Percentiles rank a stretch among this genome's conserved stretches.
These are phyloP conservation scores for Sporothrix variecibatus DNA, from an alignment of 2,329 filamentous ascomycete species.

Conservation along the genomic window DNA sequence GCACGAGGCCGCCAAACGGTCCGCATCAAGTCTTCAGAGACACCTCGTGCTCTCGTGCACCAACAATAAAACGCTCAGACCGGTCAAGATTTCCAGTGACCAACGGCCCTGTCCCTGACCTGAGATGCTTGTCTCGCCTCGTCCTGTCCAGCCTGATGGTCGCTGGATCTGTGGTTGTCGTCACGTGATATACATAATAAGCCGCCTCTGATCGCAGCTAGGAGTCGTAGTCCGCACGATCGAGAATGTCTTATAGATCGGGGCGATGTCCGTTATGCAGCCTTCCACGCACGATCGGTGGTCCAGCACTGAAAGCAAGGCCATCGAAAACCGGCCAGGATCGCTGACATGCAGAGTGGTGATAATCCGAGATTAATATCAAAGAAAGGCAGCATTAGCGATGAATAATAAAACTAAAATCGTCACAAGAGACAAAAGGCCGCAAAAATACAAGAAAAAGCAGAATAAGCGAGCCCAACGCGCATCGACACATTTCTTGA, in stretches of 20 bases:
- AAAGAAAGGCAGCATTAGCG: not conserved
- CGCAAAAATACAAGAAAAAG: not conserved
- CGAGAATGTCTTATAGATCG: conserved; percentile 13
- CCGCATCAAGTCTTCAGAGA: not conserved
- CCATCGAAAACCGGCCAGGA: not conserved
- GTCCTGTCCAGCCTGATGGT: not conserved
- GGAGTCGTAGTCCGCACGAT: not conserved
- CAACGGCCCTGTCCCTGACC: not conserved
- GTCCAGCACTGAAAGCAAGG: not conserved
- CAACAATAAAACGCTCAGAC: not conserved
- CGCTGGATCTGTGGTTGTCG: not conserved
- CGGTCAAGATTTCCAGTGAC: not conserved
- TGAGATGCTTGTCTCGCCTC: not conserved
- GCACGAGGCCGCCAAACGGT: not conserved
- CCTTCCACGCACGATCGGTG: not conserved
- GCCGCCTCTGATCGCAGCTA: conserved; percentile 7
- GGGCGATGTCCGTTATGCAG: not conserved
- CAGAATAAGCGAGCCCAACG: not conserved
- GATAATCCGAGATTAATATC: not conserved
- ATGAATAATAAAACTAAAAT: not conserved
- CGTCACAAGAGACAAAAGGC: not conserved
- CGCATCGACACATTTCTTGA: not conserved
- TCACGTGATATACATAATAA: not conserved
- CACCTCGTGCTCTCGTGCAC: not conserved
- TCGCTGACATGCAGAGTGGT: not conserved